Base-by-base conservation (phyloP, 768 basidiomycete genomes). In the Psilocybe azurescens region DNA sequence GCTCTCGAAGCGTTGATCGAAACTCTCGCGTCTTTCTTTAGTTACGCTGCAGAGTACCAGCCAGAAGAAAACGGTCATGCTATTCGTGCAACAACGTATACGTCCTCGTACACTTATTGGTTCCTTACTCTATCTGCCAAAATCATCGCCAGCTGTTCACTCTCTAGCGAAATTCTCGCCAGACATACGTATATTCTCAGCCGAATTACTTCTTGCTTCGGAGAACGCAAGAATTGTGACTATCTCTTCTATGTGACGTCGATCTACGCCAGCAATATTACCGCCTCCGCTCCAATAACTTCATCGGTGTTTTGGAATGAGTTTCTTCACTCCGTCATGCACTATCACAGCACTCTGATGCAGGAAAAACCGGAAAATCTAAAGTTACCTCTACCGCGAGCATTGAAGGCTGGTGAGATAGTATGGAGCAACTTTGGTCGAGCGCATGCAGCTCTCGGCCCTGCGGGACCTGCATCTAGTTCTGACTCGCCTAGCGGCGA, bases 251-350 rank as follows among this genome's bases (percentile, higher is more conserved):
- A 44, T n/a, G 44, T 18, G 10, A 56, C 62, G 18, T 58, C 51
- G 46, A 58, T 57, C 57, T 63, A 63, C 38, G 62, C 62, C 44
- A 30, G 62, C 47, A 56, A 24, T 1, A 56, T 61, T 56, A 56
- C 59, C 53, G 53, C 52, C 20, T 28, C 60, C 14, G 5, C 14
- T n/a, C 16, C 2, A 24, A 44, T 60, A 13, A 46, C 39, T 28
- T 56, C 47, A 5, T 61, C 60, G 24, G n/a, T 10, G n/a, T 55
- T 38, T 56, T n/a, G 60, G 24, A 30, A 16, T 10, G 20, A 61
- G 2, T 61, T 61, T 20, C 41, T 55, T 54, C 53, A n/a, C 53
- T 8, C 53, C 33, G 53, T 54, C 8, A 38, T 10, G 32, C 33
- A 10, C 53, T 38, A 38, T 54, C 53, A n/a, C 18, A 30, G 2